Conservation (phyloP, 768 basidiomycete genomes). For the Phaeotremella skinneri region DNA sequence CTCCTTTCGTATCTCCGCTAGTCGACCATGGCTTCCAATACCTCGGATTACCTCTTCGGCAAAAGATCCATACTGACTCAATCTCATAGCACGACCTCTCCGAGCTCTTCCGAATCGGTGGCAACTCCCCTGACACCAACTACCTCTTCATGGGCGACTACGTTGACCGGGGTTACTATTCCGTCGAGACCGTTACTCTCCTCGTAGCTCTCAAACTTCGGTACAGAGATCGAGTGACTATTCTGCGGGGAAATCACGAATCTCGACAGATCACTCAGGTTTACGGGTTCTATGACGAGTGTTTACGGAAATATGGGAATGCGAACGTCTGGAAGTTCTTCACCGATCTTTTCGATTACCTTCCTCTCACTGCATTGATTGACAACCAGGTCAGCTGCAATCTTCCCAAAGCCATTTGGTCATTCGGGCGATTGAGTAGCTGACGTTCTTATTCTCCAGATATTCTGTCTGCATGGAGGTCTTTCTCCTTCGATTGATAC, state of each 20-base stretch:
- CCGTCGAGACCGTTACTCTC: conserved; percentile 96
- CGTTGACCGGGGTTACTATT: conserved; percentile 98
- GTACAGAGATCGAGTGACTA: conserved; percentile 96
- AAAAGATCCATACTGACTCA: conserved; percentile 1
- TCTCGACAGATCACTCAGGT: conserved; percentile 99
- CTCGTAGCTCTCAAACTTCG: conserved; percentile 96
- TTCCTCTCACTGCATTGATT: conserved; percentile 94
- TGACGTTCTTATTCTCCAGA: conserved; percentile 57
- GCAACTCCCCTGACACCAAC: conserved; percentile 98
- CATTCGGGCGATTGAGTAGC: not conserved
- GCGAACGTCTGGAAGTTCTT: conserved; percentile 99
- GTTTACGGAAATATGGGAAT: conserved; percentile 98
- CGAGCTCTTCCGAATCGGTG: conserved; percentile 97
- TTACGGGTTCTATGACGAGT: conserved; percentile 99
- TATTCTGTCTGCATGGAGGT: conserved; percentile 97
- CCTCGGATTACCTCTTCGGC: conserved; percentile 15
- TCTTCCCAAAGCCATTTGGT: conserved; percentile 2
- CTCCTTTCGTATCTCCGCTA: conserved; percentile 8
- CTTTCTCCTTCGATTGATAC: conserved; percentile 99
- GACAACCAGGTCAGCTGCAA: conserved; percentile 89
- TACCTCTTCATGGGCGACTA: conserved; percentile 99
- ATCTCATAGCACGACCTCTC: conserved; percentile 88
- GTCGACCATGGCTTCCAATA: no score
- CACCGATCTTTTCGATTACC: conserved; percentile 96
- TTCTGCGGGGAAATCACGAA: conserved; percentile 97